Evolutionary conservation across 805 yeast genomes (phyloP).

Genomic region (Priceomyces medius): DNA sequence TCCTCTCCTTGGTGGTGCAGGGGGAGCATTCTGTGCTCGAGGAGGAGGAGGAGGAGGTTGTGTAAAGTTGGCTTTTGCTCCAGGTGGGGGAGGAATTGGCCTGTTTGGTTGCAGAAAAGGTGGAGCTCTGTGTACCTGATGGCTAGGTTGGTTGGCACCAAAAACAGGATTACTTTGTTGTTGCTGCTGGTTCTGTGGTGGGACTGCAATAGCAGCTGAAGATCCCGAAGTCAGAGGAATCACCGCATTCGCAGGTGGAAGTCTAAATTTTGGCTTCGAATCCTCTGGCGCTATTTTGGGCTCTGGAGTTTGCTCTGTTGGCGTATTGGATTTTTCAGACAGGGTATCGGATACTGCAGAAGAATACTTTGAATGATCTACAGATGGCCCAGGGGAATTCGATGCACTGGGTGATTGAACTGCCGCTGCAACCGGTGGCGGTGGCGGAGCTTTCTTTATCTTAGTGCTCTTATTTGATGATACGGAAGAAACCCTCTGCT

Average conservation of each 20-base stretch:
- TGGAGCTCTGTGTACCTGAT: conserved; percentile 10
- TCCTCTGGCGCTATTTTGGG: conserved; percentile 12
- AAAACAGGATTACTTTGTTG: conserved; percentile 16
- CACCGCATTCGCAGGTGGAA: conserved; percentile 34
- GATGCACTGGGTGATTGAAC: conserved; percentile 7
- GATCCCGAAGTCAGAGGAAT: conserved; percentile 28
- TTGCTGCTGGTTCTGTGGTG: conserved; percentile 5
- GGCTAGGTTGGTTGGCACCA: neutral
- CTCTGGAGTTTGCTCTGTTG: conserved; percentile 13
- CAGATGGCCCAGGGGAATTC: conserved; percentile 41
- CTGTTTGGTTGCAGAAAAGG: conserved; percentile 25
- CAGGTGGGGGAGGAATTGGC: conserved; percentile 26
- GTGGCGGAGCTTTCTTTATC: conserved; percentile 38
- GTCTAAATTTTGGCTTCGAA: conserved; percentile 29
- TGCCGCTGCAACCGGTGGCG: conserved; percentile 36
- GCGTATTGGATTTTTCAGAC: conserved; percentile 9
- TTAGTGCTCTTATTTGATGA: conserved; percentile 13
- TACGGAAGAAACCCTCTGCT: conserved; percentile 18
- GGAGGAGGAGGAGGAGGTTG: conserved; percentile 10
- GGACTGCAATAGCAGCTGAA: conserved; percentile 17
- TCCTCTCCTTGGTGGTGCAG: conserved; percentile 19
- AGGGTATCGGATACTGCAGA: conserved; percentile 28
- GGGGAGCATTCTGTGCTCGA: conserved; percentile 19
- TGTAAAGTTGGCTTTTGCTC: conserved; percentile 11
- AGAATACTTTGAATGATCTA: conserved; percentile 29